Conservation (phyloP, 2,329 filamentous ascomycete species). For the Didymella glomerata region DNA sequence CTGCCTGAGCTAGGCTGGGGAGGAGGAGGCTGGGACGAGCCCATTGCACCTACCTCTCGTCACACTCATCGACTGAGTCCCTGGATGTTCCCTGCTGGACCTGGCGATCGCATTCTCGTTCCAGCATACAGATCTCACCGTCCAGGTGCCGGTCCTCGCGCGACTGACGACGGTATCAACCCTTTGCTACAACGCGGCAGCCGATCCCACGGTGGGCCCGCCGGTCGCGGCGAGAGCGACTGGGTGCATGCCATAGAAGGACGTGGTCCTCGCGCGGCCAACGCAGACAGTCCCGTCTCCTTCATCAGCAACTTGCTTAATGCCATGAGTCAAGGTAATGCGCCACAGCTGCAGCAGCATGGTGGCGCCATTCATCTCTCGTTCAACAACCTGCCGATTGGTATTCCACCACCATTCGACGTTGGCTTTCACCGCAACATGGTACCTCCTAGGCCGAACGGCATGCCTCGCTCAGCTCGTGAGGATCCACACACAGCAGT, state of each 20-base stretch:
- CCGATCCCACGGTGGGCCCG: constrained; percentile 38
- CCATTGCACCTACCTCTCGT: constrained; percentile 56
- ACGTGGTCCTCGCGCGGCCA: constrained; percentile 55
- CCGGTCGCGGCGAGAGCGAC: constrained; percentile 57
- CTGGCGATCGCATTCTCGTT: constrained; percentile 54
- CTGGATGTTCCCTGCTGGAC: constrained; percentile 67
- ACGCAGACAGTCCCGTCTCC: constrained; percentile 61
- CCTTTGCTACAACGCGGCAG: constrained; percentile 77
- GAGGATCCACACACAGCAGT: constrained; percentile 77
- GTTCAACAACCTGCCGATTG: constrained; percentile 54
- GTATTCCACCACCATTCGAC: constrained; percentile 46
- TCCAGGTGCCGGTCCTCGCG: constrained; percentile 62
- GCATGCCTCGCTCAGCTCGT: constrained; percentile 51
- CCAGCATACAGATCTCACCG: constrained; percentile 63
- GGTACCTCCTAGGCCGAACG: constrained; percentile 42
- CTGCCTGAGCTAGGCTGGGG: constrained; percentile 57
- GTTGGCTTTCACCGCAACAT: constrained; percentile 43
- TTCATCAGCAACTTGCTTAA: constrained; percentile 67
- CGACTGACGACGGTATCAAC: constrained; percentile 82
- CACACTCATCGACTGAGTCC: constrained; percentile 61
- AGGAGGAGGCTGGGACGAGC: constrained; percentile 61
- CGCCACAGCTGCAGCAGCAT: constrained; percentile 42
- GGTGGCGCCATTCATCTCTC: constrained; percentile 62
- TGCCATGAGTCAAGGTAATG: constrained; percentile 58
- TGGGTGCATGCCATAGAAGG: constrained; percentile 63